Evolutionary conservation across 352 stramenopile species (phyloP), one percentile per base, ranked within the genome.

Genomic region (Globisporangium acanthophoron): DNA sequence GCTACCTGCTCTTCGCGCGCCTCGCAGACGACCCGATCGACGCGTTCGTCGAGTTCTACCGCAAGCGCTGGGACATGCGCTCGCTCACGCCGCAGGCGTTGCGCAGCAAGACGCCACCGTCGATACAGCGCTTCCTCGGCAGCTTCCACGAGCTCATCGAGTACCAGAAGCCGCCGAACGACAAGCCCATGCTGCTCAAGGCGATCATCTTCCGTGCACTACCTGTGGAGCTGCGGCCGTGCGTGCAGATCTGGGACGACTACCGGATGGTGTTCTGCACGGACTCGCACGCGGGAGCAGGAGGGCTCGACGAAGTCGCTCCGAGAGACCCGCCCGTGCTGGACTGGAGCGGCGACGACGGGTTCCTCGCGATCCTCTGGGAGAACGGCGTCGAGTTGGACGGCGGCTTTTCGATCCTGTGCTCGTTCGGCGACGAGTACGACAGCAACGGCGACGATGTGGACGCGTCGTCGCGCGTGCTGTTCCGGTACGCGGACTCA

Each of bases 1-100:
- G 91, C 56, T 98, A 97, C 60, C 62, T 98, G 51, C 82, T 96
- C 37, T 98, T 96, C 78, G 62, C 80, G 47, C 61, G 76, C 12
- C 66, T 90, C 24, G 78, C 77, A 15, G 66, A 89, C 39, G 76
- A 93, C 39, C 76, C 80, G 7, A 79, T 79, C 12, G 73, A 95
- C 31, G 93, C 92, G 6, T 98, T 98, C 63, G 80, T 91, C 44
- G 75, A 90, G 64, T 98, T 98, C 56, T 97, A 97, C 62, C 59
- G 69, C 24, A 86, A 88, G 56, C 78, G 85, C 8, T 88, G 81
- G 78, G 76, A 85, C 12, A 91, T 91, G 80, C 76, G 72, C 41
- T 64, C 76, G 15, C 69, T 94, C 18, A 92, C 82, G 15, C 59
- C 80, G 0, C 69, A 87, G 9, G 78, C 73, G 18, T 53, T 94